A percentile compares a stretch with the other conserved stretches of the same genome.
Conservation (phyloP, 139 green algal genomes). For the Asterochloris erici region DNA sequence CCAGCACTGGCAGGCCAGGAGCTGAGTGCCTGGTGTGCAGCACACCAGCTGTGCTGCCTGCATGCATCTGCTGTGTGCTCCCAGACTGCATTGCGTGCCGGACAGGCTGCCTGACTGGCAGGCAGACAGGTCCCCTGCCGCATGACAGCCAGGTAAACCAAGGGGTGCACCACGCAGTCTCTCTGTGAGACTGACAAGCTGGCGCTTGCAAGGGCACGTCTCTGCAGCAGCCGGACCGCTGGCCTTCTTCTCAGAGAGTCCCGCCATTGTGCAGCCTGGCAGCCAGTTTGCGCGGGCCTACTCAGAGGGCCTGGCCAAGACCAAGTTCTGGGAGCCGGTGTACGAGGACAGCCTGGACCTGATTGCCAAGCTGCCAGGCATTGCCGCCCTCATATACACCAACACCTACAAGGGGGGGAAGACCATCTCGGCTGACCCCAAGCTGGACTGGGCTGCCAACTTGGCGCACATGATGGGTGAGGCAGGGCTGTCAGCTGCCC, state of each 20-base stretch:
- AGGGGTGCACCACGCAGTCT: no score
- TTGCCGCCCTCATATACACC: constrained; percentile 89
- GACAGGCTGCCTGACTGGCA: no score
- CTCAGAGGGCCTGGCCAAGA: constrained; percentile 82
- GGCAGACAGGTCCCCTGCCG: no score
- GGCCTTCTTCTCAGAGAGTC: background rate
- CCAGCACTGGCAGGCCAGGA: no score
- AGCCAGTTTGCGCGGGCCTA: constrained; percentile 87
- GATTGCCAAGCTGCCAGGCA: constrained; percentile 88
- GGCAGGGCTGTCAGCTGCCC: background rate
- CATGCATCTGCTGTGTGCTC: no score
- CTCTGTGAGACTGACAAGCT: no score
- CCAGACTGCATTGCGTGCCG: no score
- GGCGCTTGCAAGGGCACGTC: no score
- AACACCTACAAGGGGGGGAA: constrained; percentile 59
- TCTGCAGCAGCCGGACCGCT: no score
- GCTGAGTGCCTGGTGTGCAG: no score
- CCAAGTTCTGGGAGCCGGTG: constrained; percentile 84
- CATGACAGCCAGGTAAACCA: no score
- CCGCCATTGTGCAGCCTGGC: constrained; percentile 50
- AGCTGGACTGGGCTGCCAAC: constrained; percentile 94
- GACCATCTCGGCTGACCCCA: constrained; percentile 55
- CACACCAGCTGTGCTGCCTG: no score
- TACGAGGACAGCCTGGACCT: constrained; percentile 94
- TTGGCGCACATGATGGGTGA: constrained; percentile 94